These are phyloP conservation scores for Wickerhamomyces strasburgensis DNA, from an alignment of 805 yeast species.

Conservation along the genomic window DNA sequence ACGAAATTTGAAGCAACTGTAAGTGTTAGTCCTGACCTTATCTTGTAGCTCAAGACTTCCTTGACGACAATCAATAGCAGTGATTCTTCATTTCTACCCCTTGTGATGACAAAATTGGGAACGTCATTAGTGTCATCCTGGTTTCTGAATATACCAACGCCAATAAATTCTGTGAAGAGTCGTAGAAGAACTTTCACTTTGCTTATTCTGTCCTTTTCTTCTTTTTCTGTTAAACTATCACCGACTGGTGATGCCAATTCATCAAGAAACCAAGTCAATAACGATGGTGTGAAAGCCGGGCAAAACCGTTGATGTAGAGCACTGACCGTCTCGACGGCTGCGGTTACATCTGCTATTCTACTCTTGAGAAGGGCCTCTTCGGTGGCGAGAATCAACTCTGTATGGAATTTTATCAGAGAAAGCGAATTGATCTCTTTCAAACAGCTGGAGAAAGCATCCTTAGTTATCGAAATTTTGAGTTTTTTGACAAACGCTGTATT, in stretches of 20 bases:
- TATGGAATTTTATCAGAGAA: slow-evolving; percentile 67
- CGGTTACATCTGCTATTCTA: slow-evolving; percentile 51
- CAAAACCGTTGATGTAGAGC: slow-evolving; percentile 75
- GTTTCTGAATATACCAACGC: slow-evolving; percentile 50
- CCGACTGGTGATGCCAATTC: slow-evolving; percentile 33
- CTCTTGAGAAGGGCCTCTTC: slow-evolving; percentile 55
- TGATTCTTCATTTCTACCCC: slow-evolving; percentile 32
- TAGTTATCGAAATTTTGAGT: slow-evolving; percentile 49
- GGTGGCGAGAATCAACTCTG: slow-evolving; percentile 60
- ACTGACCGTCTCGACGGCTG: slow-evolving; percentile 64
- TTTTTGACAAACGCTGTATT: slow-evolving; percentile 77
- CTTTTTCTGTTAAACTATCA: slow-evolving; percentile 32
- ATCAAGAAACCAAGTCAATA: slow-evolving; percentile 38
- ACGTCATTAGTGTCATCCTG: slow-evolving; percentile 38
- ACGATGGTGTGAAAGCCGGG: slow-evolving; percentile 43
- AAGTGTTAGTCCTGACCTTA: slow-evolving; percentile 30
- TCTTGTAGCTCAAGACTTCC: slow-evolving; percentile 39
- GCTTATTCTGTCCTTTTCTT: slow-evolving; percentile 34
- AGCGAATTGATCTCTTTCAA: slow-evolving; percentile 58
- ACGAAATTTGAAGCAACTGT: slow-evolving; percentile 43
- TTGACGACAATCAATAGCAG: slow-evolving; percentile 39
- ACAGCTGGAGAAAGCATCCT: slow-evolving; percentile 43
- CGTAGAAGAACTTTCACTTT: slow-evolving; percentile 45
- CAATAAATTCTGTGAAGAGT: slow-evolving; percentile 51
- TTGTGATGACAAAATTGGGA: slow-evolving; percentile 39